phyloP scores from a whole-genome alignment of 352 stramenopile species.

The Salisapilia sapeloensis region DNA sequence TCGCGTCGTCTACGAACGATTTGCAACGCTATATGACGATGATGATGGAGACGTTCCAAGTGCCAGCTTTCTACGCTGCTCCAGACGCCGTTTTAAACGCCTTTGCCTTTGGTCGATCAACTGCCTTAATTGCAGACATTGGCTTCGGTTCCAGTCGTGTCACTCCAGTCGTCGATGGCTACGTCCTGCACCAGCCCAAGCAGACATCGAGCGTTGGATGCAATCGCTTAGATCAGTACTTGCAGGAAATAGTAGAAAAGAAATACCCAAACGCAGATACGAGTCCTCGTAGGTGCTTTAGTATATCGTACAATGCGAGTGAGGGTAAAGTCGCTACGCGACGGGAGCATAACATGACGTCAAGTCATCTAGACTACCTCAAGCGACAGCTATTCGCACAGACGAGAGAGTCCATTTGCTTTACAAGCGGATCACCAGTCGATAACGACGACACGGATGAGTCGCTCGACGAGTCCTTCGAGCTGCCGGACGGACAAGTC shows the following conservation, averaged over 20 bases:
- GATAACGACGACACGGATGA: conserved; percentile 19
- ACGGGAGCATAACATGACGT: conserved; percentile 27
- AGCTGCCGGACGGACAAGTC: conserved; percentile 61
- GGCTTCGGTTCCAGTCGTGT: conserved; percentile 72
- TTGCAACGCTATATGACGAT: conserved; percentile 76
- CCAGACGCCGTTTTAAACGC: conserved; percentile 82
- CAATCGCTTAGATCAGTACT: conserved; percentile 49
- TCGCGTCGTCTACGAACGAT: conserved; percentile 46
- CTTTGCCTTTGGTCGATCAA: conserved; percentile 79
- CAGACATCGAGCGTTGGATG: conserved; percentile 63
- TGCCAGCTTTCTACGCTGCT: conserved; percentile 81
- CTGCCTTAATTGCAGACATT: conserved; percentile 80
- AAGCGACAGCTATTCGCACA: conserved; percentile 48
- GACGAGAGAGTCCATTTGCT: conserved; percentile 52
- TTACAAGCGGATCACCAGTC: too few relatives aligned
- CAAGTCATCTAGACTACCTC: conserved; percentile 61
- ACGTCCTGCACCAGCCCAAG: conserved; percentile 57
- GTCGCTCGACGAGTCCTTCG: conserved; percentile 25
- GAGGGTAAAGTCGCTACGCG: conserved; percentile 23
- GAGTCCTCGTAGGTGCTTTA: conserved; percentile 49
- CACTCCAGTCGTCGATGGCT: conserved; percentile 84
- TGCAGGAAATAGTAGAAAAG: conserved; percentile 39
- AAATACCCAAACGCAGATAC: conserved; percentile 21
- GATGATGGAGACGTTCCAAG: conserved; percentile 86
- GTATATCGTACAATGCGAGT: conserved; percentile 19